Evolutionary conservation across 2,329 filamentous ascomycete genomes (phyloP).

Genomic region (Alternaria novae-zelandiae): DNA sequence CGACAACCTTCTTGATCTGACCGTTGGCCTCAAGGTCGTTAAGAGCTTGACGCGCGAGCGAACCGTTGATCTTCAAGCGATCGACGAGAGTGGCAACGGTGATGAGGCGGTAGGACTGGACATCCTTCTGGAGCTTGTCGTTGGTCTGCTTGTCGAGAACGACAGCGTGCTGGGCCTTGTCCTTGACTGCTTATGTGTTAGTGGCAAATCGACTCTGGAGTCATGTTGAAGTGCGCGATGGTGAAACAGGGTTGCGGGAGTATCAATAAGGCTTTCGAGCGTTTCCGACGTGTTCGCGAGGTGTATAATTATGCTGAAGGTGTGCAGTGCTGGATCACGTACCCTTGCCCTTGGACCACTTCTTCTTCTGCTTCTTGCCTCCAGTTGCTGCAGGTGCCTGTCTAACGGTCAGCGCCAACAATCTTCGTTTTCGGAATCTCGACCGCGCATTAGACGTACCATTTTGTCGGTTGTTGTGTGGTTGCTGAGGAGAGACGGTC

Average conservation of each 20-base stretch:
- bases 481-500: slow-evolving; percentile 37
- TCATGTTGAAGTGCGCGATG: slow-evolving; percentile 7
- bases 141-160: slow-evolving; percentile 97
- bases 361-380: slow-evolving; percentile 84
- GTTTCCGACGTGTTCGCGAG: not conserved
- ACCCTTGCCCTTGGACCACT: slow-evolving; percentile 73
- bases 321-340: slow-evolving; percentile 44
- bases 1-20: slow-evolving; percentile 96
- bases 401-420: slow-evolving; percentile 13
- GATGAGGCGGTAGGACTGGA: slow-evolving; percentile 99
- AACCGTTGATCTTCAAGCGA: slow-evolving; percentile 99
- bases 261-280: not conserved
- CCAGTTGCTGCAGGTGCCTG: slow-evolving; percentile 64
- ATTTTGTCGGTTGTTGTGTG: slow-evolving; percentile 52
- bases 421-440: not conserved
- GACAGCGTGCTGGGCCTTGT: slow-evolving; percentile 99
- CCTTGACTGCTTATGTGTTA: slow-evolving; percentile 78
- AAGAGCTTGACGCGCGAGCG: slow-evolving; percentile 87
- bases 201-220: slow-evolving; percentile 23
- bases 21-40: slow-evolving; percentile 97
- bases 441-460: slow-evolving; percentile 36
- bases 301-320: slow-evolving; percentile 14
- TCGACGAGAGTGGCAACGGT: slow-evolving; percentile 98
- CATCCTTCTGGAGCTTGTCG: slow-evolving; percentile 99
- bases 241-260: not conserved